Conservation (phyloP, 1,284 basidiomycete species). For the Thecaphora frezii region DNA sequence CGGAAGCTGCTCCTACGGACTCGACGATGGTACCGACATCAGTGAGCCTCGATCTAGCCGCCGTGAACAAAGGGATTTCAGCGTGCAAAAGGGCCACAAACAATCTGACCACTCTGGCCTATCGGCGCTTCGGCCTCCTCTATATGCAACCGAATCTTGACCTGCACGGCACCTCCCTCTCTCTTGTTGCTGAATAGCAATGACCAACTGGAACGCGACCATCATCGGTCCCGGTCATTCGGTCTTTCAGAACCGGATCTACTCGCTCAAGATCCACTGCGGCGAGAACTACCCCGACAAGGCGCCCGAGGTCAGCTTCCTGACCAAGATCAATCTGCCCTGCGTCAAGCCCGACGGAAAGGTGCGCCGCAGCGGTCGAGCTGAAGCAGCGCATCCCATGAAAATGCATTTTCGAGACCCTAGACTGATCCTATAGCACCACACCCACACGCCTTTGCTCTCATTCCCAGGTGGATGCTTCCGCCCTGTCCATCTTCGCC, state of each 20-base stretch:
- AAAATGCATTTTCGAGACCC: too few species aligned
- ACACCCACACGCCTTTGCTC: too few species aligned
- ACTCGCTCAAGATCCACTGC: slow-evolving; percentile 88
- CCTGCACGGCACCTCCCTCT: not conserved
- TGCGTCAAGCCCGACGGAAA: slow-evolving; percentile 79
- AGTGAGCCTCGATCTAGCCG: slow-evolving; percentile 31
- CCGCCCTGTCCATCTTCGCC: slow-evolving; percentile 44
- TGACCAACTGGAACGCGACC: slow-evolving; percentile 98
- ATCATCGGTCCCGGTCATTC: slow-evolving; percentile 93
- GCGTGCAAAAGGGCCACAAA: too few species aligned
- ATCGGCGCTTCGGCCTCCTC: not conserved
- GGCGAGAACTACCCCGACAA: slow-evolving; percentile 78
- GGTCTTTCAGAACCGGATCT: slow-evolving; percentile 97
- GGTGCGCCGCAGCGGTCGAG: slow-evolving; percentile 56
- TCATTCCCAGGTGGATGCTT: slow-evolving; percentile 19
- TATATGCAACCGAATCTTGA: not conserved
- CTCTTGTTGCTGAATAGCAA: slow-evolving; percentile 58
- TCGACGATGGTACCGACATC: slow-evolving; percentile 55
- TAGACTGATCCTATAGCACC: too few species aligned
- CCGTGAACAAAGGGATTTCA: too few species aligned
- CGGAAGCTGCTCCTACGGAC: slow-evolving; percentile 90
- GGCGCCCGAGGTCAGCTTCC: slow-evolving; percentile 78
- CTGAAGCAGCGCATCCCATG: not conserved
- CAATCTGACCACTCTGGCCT: not conserved
- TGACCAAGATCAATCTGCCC: slow-evolving; percentile 91